These are phyloP conservation scores for Aspergillus amoenus DNA, from an alignment of 2,329 filamentous ascomycete species.

Conservation along the genomic window DNA sequence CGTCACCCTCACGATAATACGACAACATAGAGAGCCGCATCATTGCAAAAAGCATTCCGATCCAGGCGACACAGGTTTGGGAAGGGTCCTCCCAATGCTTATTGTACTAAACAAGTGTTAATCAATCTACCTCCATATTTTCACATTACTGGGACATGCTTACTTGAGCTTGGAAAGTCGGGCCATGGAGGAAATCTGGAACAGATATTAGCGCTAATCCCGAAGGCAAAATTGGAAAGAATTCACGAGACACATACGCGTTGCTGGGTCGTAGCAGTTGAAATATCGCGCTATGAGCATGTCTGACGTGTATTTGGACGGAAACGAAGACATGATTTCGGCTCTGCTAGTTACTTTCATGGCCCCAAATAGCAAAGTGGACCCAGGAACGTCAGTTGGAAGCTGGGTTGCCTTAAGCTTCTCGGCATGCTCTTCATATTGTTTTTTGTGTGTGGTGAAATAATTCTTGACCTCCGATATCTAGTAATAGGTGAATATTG, in stretches of 20 bases:
- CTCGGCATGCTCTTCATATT: conserved; percentile 78
- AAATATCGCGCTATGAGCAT: conserved; percentile 87
- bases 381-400: conserved; percentile 57
- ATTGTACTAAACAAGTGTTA: conserved; percentile 51
- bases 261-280: conserved; percentile 70
- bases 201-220: conserved; percentile 3
- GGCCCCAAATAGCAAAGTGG: conserved; percentile 76
- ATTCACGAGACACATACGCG: conserved; percentile 47
- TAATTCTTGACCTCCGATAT: conserved; percentile 94
- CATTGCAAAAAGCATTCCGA: conserved; percentile 63
- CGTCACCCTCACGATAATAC: conserved; percentile 61
- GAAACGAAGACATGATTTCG: conserved; percentile 77
- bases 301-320: conserved; percentile 78
- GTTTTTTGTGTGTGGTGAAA: conserved; percentile 81
- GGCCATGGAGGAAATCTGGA: conserved; percentile 72
- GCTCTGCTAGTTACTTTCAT: conserved; percentile 66
- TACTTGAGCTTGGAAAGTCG: conserved; percentile 77
- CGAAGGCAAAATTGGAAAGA: not conserved
- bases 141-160: conserved; percentile 5
- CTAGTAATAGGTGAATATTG: conserved; percentile 35
- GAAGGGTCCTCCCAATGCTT: conserved; percentile 60
- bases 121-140: not conserved
- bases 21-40: conserved; percentile 65
- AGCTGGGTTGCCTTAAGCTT: conserved; percentile 69
- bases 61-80: conserved; percentile 59